phyloP scores from a whole-genome alignment of 2,329 filamentous ascomycete species.

The Cylindrodendrum hubeiense region DNA sequence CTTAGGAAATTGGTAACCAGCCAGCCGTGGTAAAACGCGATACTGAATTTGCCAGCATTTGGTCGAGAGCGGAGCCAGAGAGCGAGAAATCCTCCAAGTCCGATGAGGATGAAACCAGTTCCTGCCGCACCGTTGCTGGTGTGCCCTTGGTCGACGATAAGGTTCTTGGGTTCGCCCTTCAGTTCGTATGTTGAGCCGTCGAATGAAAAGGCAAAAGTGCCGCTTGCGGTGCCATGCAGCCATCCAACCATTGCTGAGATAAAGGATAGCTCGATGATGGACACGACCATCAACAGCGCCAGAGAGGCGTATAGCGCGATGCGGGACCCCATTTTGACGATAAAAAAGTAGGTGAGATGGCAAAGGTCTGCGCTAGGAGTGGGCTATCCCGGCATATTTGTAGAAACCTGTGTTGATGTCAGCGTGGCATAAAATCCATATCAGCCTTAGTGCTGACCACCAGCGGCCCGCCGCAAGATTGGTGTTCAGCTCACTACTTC shows the following conservation, averaged over 20 bases:
- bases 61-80: conserved; percentile 37
- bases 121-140: conserved; percentile 46
- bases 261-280: conserved; percentile 45
- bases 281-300: conserved; percentile 43
- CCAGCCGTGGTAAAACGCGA: conserved; percentile 37
- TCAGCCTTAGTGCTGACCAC: background rate
- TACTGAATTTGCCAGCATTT: conserved; percentile 25
- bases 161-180: conserved; percentile 38
- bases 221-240: conserved; percentile 41
- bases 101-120: conserved; percentile 44
- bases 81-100: conserved; percentile 40
- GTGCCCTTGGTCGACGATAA: conserved; percentile 45
- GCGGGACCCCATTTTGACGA: conserved; percentile 12
- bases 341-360: too few species aligned
- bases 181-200: conserved; percentile 26
- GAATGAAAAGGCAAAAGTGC: conserved; percentile 34
- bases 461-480: too few species aligned
- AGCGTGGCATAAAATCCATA: background rate
- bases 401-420: background rate
- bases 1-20: conserved; percentile 39
- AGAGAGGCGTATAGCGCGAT: conserved; percentile 36
- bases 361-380: background rate
- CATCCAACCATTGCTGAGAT: conserved; percentile 45
- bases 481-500: too few species aligned
- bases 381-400: background rate